phyloP scores from a whole-genome alignment of 805 yeast genomes.

The Saccharomycopsis oosterbeekiorum region DNA sequence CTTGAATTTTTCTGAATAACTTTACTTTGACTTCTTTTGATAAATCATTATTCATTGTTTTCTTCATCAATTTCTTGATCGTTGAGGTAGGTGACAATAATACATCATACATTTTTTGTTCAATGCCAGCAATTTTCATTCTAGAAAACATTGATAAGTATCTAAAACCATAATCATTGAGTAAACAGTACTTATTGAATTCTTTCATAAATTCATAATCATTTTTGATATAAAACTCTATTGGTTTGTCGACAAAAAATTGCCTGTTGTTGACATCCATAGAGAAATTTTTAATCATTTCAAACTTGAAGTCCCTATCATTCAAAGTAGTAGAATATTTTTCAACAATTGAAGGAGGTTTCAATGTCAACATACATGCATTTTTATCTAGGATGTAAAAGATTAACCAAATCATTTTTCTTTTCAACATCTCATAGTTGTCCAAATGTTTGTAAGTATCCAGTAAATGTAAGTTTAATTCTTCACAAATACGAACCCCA shows the following conservation, averaged over 20 bases:
- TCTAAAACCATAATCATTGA: background rate
- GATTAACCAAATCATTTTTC: constrained; percentile 40
- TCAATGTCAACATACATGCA: constrained; percentile 36
- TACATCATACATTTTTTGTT: background rate
- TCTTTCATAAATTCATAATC: constrained; percentile 4
- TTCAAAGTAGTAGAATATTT: constrained; percentile 29
- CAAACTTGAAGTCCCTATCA: constrained; percentile 3
- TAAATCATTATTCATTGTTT: background rate
- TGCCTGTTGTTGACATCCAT: background rate
- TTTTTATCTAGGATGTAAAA: constrained; percentile 40
- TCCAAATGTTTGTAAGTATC: constrained; percentile 33
- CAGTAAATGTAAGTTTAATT: constrained; percentile 45
- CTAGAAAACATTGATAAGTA: background rate
- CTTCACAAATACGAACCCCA: constrained; percentile 45
- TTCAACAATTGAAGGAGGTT: constrained; percentile 37
- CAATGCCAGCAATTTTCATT: background rate
- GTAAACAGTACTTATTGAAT: background rate
- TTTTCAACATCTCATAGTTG: constrained; percentile 28
- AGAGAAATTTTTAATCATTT: constrained; percentile 2
- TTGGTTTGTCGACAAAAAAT: background rate
- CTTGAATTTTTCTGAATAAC: background rate
- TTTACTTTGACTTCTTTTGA: background rate
- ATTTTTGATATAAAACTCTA: background rate
- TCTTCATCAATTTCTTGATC: background rate
- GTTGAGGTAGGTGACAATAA: constrained; percentile 4